phyloP scores from a whole-genome alignment of 2,329 filamentous ascomycete genomes.

The Verticillium longisporum region DNA sequence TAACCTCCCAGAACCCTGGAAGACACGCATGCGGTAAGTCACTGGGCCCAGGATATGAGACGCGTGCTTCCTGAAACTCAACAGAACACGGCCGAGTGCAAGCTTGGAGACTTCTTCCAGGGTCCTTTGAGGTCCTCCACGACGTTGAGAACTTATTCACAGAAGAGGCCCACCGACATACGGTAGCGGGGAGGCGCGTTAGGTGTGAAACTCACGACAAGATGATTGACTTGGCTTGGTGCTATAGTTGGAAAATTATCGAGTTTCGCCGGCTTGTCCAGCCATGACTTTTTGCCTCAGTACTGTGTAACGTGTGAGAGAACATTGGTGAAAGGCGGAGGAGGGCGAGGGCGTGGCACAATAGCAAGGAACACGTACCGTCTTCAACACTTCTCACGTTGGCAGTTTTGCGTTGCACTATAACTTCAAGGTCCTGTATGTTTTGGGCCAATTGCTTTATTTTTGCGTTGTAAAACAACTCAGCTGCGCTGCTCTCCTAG shows the following conservation, averaged over 20 bases:
- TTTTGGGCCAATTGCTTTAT: slow-evolving; percentile 45
- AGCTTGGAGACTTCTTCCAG: background rate
- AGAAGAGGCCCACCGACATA: background rate
- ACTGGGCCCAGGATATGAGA: background rate
- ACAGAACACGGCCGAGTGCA: background rate
- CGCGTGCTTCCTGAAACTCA: background rate
- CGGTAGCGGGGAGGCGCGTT: background rate
- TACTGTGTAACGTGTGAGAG: slow-evolving; percentile 19
- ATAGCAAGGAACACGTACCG: slow-evolving; percentile 38
- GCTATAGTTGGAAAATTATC: background rate
- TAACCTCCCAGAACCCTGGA: slow-evolving; percentile 27
- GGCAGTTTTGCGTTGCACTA: slow-evolving; percentile 65
- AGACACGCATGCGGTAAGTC: background rate
- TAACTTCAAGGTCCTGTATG: slow-evolving; percentile 49
- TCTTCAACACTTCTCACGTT: slow-evolving; percentile 87
- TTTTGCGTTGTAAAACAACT: slow-evolving; percentile 51
- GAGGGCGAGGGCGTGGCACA: background rate
- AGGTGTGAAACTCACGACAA: background rate
- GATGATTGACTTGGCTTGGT: background rate
- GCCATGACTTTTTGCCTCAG: slow-evolving; percentile 38
- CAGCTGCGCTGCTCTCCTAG: slow-evolving; percentile 37
- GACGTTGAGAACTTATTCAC: slow-evolving; percentile 13
- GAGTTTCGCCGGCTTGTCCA: background rate
- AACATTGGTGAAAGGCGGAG: background rate
- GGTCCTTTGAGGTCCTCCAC: slow-evolving; percentile 8